Conservation (phyloP, 306 rosid genomes). For the Hippophae gyantsensis region DNA sequence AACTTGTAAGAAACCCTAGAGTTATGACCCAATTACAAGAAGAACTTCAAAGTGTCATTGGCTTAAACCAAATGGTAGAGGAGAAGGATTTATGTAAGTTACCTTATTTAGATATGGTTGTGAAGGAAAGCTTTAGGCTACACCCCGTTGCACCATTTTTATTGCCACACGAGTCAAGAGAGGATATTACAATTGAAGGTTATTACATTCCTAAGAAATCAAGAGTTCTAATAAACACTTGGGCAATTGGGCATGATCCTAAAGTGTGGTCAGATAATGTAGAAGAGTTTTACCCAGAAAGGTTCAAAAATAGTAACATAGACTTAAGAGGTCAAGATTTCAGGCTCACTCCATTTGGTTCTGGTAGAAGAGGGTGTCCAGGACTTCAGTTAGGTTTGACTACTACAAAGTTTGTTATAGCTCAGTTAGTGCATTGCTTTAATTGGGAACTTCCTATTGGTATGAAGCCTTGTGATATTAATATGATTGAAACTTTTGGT, state of each 20-base stretch:
- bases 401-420: background rate
- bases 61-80: slow-evolving; percentile 22
- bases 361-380: slow-evolving; percentile 12
- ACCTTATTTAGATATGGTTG: slow-evolving; percentile 26
- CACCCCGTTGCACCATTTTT: slow-evolving; percentile 24
- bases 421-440: slow-evolving; percentile 30
- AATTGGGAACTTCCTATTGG: slow-evolving; percentile 33
- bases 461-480: slow-evolving; percentile 11
- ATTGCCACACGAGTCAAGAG: slow-evolving; percentile 6
- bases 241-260: slow-evolving; percentile 35
- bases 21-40: slow-evolving; percentile 35
- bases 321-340: slow-evolving; percentile 25
- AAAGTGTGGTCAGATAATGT: slow-evolving; percentile 28
- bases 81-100: slow-evolving; percentile 28
- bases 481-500: slow-evolving; percentile 27
- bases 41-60: slow-evolving; percentile 24
- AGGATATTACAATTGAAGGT: slow-evolving; percentile 11
- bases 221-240: slow-evolving; percentile 12
- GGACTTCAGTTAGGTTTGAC: slow-evolving; percentile 3
- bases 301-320: slow-evolving; percentile 16
- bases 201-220: slow-evolving; percentile 15
- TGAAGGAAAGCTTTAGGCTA: slow-evolving; percentile 34
- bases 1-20: slow-evolving; percentile 31
- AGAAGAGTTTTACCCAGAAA: slow-evolving; percentile 29
- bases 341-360: slow-evolving; percentile 35